Evolutionary conservation across 192 early-diverging fungal species (phyloP).

Genomic region (Phlyctochytrium bullatum): DNA sequence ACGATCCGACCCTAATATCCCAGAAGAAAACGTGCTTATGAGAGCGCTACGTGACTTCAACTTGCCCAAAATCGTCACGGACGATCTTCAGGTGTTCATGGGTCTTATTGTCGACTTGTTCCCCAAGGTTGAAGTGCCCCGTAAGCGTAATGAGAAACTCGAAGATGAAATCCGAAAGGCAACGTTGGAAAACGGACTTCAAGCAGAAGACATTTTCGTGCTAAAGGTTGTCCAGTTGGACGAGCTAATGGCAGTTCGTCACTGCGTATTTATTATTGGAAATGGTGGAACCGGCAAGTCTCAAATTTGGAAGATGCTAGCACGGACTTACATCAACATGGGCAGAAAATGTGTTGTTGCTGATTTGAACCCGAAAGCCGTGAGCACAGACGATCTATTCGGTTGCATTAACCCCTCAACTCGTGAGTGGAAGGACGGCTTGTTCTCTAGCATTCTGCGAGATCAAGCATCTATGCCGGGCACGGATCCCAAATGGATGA

Average conservation of each 20-base stretch:
- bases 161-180: slow-evolving; percentile 65
- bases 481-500: slow-evolving; percentile 65
- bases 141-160: slow-evolving; percentile 58
- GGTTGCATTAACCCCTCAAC: slow-evolving; percentile 66
- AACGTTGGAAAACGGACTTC: slow-evolving; percentile 58
- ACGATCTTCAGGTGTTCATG: slow-evolving; percentile 66
- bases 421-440: slow-evolving; percentile 68
- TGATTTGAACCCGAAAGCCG: slow-evolving; percentile 65
- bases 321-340: slow-evolving; percentile 56
- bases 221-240: slow-evolving; percentile 64
- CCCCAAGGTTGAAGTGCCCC: slow-evolving; percentile 59
- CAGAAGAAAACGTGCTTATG: slow-evolving; percentile 67
- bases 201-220: slow-evolving; percentile 65
- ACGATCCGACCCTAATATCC: slow-evolving; percentile 56
- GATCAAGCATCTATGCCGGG: slow-evolving; percentile 57
- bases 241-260: slow-evolving; percentile 62
- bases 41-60: slow-evolving; percentile 67
- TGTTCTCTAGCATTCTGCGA: slow-evolving; percentile 62
- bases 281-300: slow-evolving; percentile 64
- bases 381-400: slow-evolving; percentile 65
- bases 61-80: slow-evolving; percentile 64
- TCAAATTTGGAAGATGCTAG: slow-evolving; percentile 68
- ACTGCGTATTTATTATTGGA: slow-evolving; percentile 69
- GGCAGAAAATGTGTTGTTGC: slow-evolving; percentile 56
- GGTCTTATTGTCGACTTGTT: slow-evolving; percentile 65